phyloP scores from a whole-genome alignment of 177 flowering plant genomes.

The Vitis hybrid region DNA sequence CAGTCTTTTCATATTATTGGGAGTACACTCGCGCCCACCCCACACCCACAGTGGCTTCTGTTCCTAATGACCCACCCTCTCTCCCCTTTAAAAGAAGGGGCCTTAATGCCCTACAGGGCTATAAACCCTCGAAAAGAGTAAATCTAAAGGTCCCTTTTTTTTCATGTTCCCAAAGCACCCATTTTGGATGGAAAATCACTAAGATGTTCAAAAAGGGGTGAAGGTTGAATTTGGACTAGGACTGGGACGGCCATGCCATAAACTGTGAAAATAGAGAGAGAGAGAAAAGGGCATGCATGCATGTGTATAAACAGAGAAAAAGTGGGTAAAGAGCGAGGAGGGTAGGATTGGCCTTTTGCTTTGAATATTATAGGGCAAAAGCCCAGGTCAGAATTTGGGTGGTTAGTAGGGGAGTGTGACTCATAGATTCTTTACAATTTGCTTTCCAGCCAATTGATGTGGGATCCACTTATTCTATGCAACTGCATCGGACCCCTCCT shows the following conservation, averaged over 20 bases:
- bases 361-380: background rate
- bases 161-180: no score
- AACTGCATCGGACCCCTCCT: slow-evolving; percentile 7
- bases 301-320: background rate
- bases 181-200: no score
- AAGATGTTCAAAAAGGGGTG: no score
- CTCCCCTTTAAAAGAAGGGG: background rate
- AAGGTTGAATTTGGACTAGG: no score
- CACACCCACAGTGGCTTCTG: no score
- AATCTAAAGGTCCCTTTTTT: no score
- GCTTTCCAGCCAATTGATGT: slow-evolving; percentile 20
- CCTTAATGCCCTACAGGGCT: no score
- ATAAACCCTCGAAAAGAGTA: no score
- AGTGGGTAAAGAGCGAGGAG: background rate
- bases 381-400: slow-evolving; percentile 2
- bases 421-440: slow-evolving; percentile 7
- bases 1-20: no score
- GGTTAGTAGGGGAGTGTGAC: slow-evolving; percentile 7
- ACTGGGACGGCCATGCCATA: no score
- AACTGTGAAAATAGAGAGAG: no score
- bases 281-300: background rate
- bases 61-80: background rate
- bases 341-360: background rate
- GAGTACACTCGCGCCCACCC: no score
- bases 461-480: background rate